Evolutionary conservation across 164 flowering plant genomes (phyloP).

Genomic region (Houttuynia cordata): DNA sequence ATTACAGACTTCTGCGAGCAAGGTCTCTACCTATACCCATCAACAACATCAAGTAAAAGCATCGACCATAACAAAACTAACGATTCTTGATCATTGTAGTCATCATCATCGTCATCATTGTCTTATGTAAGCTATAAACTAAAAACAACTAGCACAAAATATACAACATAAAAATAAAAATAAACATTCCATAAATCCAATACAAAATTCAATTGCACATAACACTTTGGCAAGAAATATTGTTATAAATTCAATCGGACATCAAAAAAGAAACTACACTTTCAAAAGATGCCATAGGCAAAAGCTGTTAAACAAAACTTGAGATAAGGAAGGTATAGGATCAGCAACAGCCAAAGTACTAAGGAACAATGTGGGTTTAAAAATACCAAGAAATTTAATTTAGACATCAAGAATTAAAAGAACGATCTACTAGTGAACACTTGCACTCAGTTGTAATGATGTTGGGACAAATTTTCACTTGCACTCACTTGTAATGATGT

Average conservation of each 20-base stretch:
- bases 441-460: too few species aligned
- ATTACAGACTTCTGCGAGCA: slow-evolving; percentile 51
- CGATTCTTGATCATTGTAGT: too few species aligned
- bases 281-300: not conserved
- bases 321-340: not conserved
- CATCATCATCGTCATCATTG: not conserved
- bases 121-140: not conserved
- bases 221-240: too few species aligned
- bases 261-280: not conserved
- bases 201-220: too few species aligned
- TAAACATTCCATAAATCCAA: too few species aligned
- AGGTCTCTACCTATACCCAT: slow-evolving; percentile 67
- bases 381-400: not conserved
- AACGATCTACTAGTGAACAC: not conserved
- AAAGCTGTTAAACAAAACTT: not conserved
- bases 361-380: not conserved
- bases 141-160: not conserved
- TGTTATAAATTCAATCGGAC: not conserved
- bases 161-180: not conserved
- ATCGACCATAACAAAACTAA: not conserved
- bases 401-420: not conserved
- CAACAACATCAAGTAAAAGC: slow-evolving; percentile 4
- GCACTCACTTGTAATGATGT: slow-evolving; percentile 43
- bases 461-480: too few species aligned
- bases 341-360: not conserved